These are phyloP conservation scores for Naganishia liquefaciens DNA, from an alignment of 1,284 basidiomycete genomes.

Conservation along the genomic window DNA sequence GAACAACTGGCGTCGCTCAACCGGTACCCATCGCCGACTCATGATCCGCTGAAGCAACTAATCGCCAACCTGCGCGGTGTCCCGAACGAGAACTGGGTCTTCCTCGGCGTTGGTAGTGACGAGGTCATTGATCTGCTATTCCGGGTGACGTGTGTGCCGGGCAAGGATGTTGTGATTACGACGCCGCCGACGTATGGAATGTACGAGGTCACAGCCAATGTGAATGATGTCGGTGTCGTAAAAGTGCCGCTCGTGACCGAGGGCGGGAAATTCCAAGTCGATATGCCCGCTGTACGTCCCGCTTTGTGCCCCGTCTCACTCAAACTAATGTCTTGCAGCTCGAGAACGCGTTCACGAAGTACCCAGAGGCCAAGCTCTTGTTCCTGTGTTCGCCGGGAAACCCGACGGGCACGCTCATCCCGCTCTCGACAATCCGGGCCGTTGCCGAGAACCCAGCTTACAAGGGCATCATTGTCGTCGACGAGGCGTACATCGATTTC, in stretches of 20 bases:
- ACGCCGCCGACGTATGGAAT: slow-evolving; percentile 98
- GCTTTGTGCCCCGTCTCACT: slow-evolving; percentile 1
- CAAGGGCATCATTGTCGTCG: slow-evolving; percentile 88
- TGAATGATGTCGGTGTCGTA: slow-evolving; percentile 87
- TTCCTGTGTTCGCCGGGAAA: slow-evolving; percentile 98
- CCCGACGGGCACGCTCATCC: slow-evolving; percentile 87
- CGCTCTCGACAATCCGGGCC: slow-evolving; percentile 68
- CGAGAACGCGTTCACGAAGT: slow-evolving; percentile 65
- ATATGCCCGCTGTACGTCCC: slow-evolving; percentile 68
- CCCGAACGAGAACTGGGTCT: slow-evolving; percentile 70
- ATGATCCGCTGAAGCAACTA: slow-evolving; percentile 71
- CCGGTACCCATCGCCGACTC: slow-evolving; percentile 55
- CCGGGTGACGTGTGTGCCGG: slow-evolving; percentile 82
- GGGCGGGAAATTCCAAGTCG: slow-evolving; percentile 73
- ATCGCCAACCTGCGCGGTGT: slow-evolving; percentile 72
- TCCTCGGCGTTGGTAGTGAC: slow-evolving; percentile 95
- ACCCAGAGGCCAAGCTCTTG: slow-evolving; percentile 81
- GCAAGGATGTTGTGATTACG: slow-evolving; percentile 74
- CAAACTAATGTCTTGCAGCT: slow-evolving; percentile 58
- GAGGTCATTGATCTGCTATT: slow-evolving; percentile 96
- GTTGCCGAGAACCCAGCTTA: slow-evolving; percentile 78
- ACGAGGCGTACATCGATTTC: slow-evolving; percentile 99
- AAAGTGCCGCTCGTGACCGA: slow-evolving; percentile 76
- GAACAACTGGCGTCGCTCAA: slow-evolving; percentile 51
- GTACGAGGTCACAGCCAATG: slow-evolving; percentile 91